Conservation (phyloP, 2,329 filamentous ascomycete species). For the Didymella pomorum region DNA sequence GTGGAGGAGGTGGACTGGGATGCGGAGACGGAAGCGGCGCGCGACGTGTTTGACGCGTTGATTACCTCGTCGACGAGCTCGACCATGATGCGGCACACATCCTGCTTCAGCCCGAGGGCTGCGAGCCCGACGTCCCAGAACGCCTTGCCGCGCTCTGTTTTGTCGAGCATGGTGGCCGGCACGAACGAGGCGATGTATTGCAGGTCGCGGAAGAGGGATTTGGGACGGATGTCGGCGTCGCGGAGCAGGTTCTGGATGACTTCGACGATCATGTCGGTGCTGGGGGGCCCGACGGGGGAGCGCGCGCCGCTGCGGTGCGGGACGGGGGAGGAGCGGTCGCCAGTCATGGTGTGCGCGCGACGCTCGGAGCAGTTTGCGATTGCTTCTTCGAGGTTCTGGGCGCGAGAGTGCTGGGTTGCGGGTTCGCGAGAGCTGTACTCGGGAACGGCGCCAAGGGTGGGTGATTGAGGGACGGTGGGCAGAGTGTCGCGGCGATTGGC, state of each 20-base stretch:
- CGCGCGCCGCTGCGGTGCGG: slow-evolving; percentile 45
- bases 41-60: slow-evolving; percentile 69
- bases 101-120: slow-evolving; percentile 85
- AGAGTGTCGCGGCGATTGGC: slow-evolving; percentile 52
- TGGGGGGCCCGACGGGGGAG: slow-evolving; percentile 50
- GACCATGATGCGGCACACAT: slow-evolving; percentile 85
- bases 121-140: slow-evolving; percentile 92
- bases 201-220: slow-evolving; percentile 58
- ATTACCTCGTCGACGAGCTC: slow-evolving; percentile 75
- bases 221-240: slow-evolving; percentile 55
- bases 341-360: slow-evolving; percentile 64
- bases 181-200: slow-evolving; percentile 68
- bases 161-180: slow-evolving; percentile 64
- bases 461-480: slow-evolving; percentile 54
- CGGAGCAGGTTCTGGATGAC: slow-evolving; percentile 56
- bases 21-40: slow-evolving; percentile 52
- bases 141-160: slow-evolving; percentile 71
- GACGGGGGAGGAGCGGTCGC: slow-evolving; percentile 50
- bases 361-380: slow-evolving; percentile 76
- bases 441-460: slow-evolving; percentile 55
- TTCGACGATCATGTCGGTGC: slow-evolving; percentile 55
- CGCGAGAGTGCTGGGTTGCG: slow-evolving; percentile 52
- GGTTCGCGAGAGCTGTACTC: slow-evolving; percentile 56
- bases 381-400: slow-evolving; percentile 67
- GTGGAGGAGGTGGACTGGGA: slow-evolving; percentile 13